Evolutionary conservation across 2,329 filamentous ascomycete genomes (phyloP).

Genomic region (Tolypocladium nubicola): DNA sequence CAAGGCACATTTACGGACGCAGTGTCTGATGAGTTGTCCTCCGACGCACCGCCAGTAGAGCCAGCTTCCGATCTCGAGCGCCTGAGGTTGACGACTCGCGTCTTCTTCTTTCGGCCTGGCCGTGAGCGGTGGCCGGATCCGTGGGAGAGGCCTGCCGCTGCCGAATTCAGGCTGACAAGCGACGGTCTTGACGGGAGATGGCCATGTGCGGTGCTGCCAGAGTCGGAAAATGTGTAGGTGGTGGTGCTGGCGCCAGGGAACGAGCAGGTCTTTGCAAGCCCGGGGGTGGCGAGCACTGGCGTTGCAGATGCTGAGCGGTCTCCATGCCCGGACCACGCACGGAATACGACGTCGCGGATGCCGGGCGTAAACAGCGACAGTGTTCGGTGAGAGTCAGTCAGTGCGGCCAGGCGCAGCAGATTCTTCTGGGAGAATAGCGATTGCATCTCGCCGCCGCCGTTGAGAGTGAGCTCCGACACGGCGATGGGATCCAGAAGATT

Average conservation of each 20-base stretch:
- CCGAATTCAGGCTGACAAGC: constrained; percentile 50
- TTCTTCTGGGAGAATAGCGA: constrained; percentile 95
- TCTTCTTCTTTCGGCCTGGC: constrained; percentile 68
- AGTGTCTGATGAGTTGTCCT: constrained; percentile 41
- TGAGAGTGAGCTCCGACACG: constrained; percentile 66
- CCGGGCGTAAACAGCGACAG: constrained; percentile 84
- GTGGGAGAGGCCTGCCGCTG: constrained; percentile 51
- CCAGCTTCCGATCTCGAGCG: constrained; percentile 45
- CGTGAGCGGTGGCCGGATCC: constrained; percentile 51
- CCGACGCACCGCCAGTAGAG: constrained; percentile 37
- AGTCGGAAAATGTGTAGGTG: constrained; percentile 66
- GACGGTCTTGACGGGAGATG: constrained; percentile 60
- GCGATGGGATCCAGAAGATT: constrained; percentile 66
- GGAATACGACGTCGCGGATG: constrained; percentile 83
- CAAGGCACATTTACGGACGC: constrained; percentile 47
- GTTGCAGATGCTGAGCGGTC: constrained; percentile 55
- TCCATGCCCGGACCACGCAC: constrained; percentile 76
- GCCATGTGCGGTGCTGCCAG: constrained; percentile 51
- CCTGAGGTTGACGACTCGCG: constrained; percentile 71
- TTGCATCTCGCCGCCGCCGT: constrained; percentile 71
- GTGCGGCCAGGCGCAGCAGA: constrained; percentile 66
- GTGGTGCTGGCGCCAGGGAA: constrained; percentile 46
- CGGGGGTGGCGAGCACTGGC: constrained; percentile 36
- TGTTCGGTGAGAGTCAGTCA: constrained; percentile 83
- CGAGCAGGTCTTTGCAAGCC: constrained; percentile 53